Evolutionary conservation across 2,329 filamentous ascomycete genomes (phyloP), one percentile per base, ranked within the genome.

Genomic region (Neofusicoccum umdonicola): DNA sequence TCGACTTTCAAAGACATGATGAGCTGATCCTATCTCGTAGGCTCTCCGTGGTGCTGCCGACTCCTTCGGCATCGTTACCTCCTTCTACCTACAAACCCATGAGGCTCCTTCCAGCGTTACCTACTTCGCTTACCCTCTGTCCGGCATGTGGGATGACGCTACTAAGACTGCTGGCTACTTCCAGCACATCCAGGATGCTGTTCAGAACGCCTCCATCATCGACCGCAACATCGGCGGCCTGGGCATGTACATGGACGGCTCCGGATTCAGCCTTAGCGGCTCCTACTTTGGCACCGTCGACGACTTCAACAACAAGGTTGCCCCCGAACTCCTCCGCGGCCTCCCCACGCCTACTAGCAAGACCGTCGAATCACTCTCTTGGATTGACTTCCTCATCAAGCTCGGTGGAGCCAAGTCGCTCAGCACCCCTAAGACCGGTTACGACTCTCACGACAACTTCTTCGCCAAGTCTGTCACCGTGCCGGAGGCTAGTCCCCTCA

Each of bases 361-460:
- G 37, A 73, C 67, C 0, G 70, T 76, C 22, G 65, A 68, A 19
- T 54, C 57, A 67, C 50, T 70, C 68, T 7, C 67, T 72, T 74
- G 73, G 69, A 76, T 77, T 63, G 69, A 73, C 52, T 78, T 77
- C 62, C 72, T 80, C 79, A 78, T 71, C 73, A 84, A 67, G 79
- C 78, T 73, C 3, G 74, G 72, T 12, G 74, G 71, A 66, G 67
- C 70, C 27, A 67, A 60, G 17, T 68, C 66, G 44, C 71, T 78
- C 67, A 70, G 66, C 27, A 69, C 65, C 15, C 74, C 75, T 2
- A 47, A 71, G 0, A 75, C 71, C 3, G 76, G 74, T 63, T 78
- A 78, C 67, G 70, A 74, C 63, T 67, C 73, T 22, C 76, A 78
- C 66, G 76, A 78, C 64, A 71, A 73, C 68, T 78, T 78, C 71